These are phyloP conservation scores for Kwoniella pini DNA, from an alignment of 768 basidiomycete species.

Conservation along the genomic window DNA sequence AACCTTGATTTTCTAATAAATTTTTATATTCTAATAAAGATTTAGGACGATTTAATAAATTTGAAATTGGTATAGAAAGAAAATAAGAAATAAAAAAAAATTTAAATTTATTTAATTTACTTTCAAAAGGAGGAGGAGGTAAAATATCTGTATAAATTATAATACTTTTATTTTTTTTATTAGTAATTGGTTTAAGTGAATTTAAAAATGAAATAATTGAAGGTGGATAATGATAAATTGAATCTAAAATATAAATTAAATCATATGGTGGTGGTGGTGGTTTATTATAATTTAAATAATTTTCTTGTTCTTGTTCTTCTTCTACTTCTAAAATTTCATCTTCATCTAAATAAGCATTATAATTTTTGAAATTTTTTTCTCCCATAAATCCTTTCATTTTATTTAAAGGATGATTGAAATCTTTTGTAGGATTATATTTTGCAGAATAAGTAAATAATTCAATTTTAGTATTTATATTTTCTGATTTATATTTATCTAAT, in stretches of 20 bases:
- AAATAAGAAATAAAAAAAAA: constrained; percentile 29
- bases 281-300: background rate
- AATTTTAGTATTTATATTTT: constrained; percentile 8
- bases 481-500: constrained; percentile 1
- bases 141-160: constrained; percentile 45
- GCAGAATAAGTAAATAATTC: constrained; percentile 34
- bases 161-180: constrained; percentile 12
- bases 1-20: constrained; percentile 28
- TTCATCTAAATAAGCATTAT: constrained; percentile 9
- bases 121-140: constrained; percentile 23
- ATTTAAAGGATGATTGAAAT: constrained; percentile 42
- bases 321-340: constrained; percentile 16
- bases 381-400: constrained; percentile 43
- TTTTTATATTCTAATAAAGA: constrained; percentile 24
- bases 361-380: constrained; percentile 1
- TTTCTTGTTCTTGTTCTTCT: too few species aligned
- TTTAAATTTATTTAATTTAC: constrained; percentile 11
- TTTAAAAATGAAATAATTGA: constrained; percentile 32
- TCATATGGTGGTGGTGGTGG: constrained; percentile 32
- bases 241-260: constrained; percentile 47
- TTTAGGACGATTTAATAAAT: constrained; percentile 22
- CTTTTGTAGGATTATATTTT: constrained; percentile 17
- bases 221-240: constrained; percentile 47
- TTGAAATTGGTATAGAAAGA: constrained; percentile 30
- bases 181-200: constrained; percentile 12